Conservation (phyloP, 495 filamentous ascomycete genomes). For the Darksidea phi region DNA sequence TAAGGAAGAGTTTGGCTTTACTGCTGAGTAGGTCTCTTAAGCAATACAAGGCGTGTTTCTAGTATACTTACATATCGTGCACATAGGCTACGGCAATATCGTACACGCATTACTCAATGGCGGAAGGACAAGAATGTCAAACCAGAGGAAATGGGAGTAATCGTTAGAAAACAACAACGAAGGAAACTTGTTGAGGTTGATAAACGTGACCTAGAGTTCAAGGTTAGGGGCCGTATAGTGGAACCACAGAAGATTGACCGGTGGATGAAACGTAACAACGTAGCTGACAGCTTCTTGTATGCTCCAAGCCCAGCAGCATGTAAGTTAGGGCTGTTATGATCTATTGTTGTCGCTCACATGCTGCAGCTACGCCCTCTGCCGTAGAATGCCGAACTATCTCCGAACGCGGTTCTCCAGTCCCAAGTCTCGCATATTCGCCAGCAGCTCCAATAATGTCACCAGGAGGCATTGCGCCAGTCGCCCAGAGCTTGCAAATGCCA, state of each 20-base stretch:
- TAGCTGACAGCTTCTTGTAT: slow-evolving; percentile 16
- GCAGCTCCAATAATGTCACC: slow-evolving; percentile 13
- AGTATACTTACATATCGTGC: slow-evolving; percentile 1
- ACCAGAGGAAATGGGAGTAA: slow-evolving; percentile 38
- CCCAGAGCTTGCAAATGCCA: slow-evolving; percentile 22
- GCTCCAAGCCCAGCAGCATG: slow-evolving; percentile 17
- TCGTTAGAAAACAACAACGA: slow-evolving; percentile 37
- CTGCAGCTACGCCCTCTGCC: slow-evolving; percentile 29
- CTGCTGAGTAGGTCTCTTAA: slow-evolving; percentile 24
- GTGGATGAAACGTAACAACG: slow-evolving; percentile 33
- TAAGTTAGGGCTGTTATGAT: slow-evolving; percentile 14
- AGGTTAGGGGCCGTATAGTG: slow-evolving; percentile 24
- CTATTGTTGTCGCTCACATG: slow-evolving; percentile 11
- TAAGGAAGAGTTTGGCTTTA: slow-evolving; percentile 25
- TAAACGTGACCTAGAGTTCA: slow-evolving; percentile 22
- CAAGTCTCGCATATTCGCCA: slow-evolving; percentile 21
- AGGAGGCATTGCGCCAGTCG: slow-evolving; percentile 2
- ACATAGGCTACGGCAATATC: slow-evolving; percentile 34
- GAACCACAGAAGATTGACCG: slow-evolving; percentile 31
- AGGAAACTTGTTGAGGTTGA: slow-evolving; percentile 26
- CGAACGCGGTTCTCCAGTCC: slow-evolving; percentile 26
- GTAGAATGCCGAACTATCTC: slow-evolving; percentile 28
- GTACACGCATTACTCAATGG: slow-evolving; percentile 38
- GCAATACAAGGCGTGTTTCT: no score
- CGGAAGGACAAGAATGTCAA: slow-evolving; percentile 40